Base-by-base conservation (phyloP, 495 filamentous ascomycete species). In the Hypoxylon fuscum region DNA sequence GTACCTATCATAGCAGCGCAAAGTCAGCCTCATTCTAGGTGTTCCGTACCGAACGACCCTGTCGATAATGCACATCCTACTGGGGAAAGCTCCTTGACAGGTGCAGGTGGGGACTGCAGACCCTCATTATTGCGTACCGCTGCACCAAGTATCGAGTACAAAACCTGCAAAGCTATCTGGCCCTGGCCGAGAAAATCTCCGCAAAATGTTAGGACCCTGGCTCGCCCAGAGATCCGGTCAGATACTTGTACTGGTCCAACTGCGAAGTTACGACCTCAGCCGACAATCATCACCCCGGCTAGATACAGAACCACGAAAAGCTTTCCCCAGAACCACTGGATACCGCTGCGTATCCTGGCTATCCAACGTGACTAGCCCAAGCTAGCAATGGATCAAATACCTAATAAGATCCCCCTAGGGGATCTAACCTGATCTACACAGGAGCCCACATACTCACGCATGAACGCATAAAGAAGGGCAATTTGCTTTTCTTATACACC, bases 41-140 rank as follows among this genome's bases (percentile, higher is more conserved):
- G 27, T 57, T 59, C 45, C 56, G 48, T 42, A 57, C 54, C 50
- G 54, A 53, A 41, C 29, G 37, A 52, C 64, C 59, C 47, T 62
- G 59, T 64, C 59, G 59, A 59, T 63, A 68, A 58, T 55, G 59
- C 54, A 47, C 59, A 59, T 68, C 59, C 34, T 47, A 68, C 64
- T 68, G 64, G 59, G 64, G 64, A 68, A 68, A 55, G 41, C 49
- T 68, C 59, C 55, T 58, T 66, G 63, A 66, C 57, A 66, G 63
- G 57, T 59, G 35, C 44, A 42, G 55, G 64, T 68, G 64, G 64
- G 59, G 64, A 52, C 37, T 21, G 42, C 42, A 29, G 52, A 44
- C 46, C 53, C 42, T 53, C 37, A 50, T 42, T 41, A 43, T 40
- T 27, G 47, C 52, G 27, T 52, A 46, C 32, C 27, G 34, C 46